A percentile compares a stretch with the other conserved stretches of the same genome.
phyloP scores from a whole-genome alignment of 306 rosid genomes.

The Leucaena leucocephala region DNA sequence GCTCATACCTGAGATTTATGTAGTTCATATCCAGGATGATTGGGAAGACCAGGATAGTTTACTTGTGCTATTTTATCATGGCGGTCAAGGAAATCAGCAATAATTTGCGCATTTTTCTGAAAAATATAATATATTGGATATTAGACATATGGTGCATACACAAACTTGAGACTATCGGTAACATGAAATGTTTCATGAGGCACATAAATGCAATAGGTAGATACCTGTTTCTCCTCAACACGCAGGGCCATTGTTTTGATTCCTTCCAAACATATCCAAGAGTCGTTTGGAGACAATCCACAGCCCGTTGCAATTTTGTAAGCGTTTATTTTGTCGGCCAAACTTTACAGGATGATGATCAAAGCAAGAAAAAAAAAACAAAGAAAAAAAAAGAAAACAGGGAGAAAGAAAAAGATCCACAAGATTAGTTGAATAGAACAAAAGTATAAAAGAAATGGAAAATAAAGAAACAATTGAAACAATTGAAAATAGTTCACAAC shows the following conservation, averaged over 20 bases:
- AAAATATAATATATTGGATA: slow-evolving; percentile 10
- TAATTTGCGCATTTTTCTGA: slow-evolving; percentile 92
- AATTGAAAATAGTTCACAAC: not conserved
- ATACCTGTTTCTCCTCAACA: slow-evolving; percentile 79
- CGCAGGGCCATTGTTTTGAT: slow-evolving; percentile 91
- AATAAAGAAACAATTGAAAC: not conserved
- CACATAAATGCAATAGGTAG: no score
- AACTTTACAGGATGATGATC: slow-evolving; percentile 41
- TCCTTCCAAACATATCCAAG: slow-evolving; percentile 87
- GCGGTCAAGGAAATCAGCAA: slow-evolving; percentile 82
- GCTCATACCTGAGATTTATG: slow-evolving; percentile 75
- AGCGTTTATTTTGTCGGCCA: slow-evolving; percentile 78
- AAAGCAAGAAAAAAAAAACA: no score
- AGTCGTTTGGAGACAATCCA: slow-evolving; percentile 89
- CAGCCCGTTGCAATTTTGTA: slow-evolving; percentile 88
- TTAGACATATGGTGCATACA: no score
- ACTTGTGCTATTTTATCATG: slow-evolving; percentile 79
- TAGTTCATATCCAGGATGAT: slow-evolving; percentile 72
- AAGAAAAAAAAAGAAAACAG: no score
- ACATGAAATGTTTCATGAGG: no score
- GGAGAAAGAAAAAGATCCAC: not conserved
- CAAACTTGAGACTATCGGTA: no score
- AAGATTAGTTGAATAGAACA: not conserved
- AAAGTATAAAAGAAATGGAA: slow-evolving; percentile 1
- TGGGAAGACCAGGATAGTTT: slow-evolving; percentile 72